phyloP scores from a whole-genome alignment of 163 green algal species.

The Coccomyxa subellipsoidea region DNA sequence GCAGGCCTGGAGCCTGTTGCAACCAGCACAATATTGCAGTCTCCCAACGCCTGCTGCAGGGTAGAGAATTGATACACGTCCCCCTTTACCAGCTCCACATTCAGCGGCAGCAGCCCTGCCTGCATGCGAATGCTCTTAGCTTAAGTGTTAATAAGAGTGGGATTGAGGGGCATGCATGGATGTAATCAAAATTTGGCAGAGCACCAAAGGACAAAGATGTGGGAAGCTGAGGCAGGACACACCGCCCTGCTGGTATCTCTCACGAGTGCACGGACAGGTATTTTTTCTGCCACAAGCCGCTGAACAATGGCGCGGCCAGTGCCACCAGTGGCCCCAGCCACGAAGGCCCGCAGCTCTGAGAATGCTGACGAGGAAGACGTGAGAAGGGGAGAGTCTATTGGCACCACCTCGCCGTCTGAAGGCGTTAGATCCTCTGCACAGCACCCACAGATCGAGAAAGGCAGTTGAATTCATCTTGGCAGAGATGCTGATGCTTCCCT shows the following conservation, averaged over 20 bases:
- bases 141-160: too few species aligned
- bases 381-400: not conserved
- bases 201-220: not conserved
- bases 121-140: not conserved
- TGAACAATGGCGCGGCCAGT: conserved; percentile 51
- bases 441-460: not conserved
- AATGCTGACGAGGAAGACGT: not conserved
- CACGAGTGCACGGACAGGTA: conserved; percentile 59
- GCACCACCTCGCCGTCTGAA: conserved; percentile 28
- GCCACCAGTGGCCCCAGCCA: conserved; percentile 69
- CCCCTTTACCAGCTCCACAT: conserved; percentile 54
- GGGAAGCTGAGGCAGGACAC: not conserved
- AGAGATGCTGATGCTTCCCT: too few species aligned
- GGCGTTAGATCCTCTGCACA: conserved; percentile 18
- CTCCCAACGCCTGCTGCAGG: conserved; percentile 41
- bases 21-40: conserved; percentile 58
- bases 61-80: conserved; percentile 61
- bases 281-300: conserved; percentile 36
- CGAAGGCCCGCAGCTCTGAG: conserved; percentile 46
- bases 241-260: conserved; percentile 33
- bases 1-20: conserved; percentile 43
- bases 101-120: not conserved
- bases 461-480: too few species aligned
- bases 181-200: too few species aligned
- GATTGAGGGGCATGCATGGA: too few species aligned